phyloP scores from a whole-genome alignment of 495 filamentous ascomycete genomes.

The Lasiosphaeris hirsuta region DNA sequence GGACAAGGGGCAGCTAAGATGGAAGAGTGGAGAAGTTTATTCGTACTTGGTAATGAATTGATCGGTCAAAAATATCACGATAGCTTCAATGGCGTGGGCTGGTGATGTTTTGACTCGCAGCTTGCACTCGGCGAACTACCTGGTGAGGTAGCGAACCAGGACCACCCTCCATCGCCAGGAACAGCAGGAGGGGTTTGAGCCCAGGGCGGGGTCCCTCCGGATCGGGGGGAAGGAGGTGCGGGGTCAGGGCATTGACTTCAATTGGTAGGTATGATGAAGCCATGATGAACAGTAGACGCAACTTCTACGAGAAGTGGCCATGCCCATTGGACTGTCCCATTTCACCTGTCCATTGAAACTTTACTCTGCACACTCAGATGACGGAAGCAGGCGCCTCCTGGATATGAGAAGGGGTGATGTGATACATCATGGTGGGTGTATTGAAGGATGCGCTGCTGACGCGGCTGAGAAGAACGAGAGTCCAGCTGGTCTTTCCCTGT shows the following conservation, averaged over 20 bases:
- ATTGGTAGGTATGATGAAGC: background rate
- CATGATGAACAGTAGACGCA: background rate
- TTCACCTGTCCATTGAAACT: too few relatives aligned
- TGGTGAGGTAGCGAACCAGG: background rate
- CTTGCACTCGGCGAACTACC: background rate
- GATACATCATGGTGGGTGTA: background rate
- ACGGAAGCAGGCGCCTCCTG: too few relatives aligned
- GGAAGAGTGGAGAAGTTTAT: too few relatives aligned
- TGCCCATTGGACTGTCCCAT: too few relatives aligned
- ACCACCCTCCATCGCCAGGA: constrained; percentile 7
- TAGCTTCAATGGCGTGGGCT: constrained; percentile 18
- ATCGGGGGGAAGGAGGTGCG: background rate
- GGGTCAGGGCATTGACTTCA: background rate
- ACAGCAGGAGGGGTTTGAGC: background rate
- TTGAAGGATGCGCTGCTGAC: background rate
- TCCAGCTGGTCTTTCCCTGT: background rate
- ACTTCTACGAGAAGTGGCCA: background rate
- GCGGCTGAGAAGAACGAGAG: background rate
- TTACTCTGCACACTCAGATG: too few relatives aligned
- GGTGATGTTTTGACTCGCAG: background rate
- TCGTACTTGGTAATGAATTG: background rate
- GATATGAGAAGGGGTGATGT: too few relatives aligned
- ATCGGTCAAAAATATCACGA: constrained; percentile 3
- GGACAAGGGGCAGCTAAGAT: background rate
- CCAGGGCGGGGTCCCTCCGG: too few relatives aligned